phyloP scores from a whole-genome alignment of 441 rosid genomes.

The Codiaeum variegatum region DNA sequence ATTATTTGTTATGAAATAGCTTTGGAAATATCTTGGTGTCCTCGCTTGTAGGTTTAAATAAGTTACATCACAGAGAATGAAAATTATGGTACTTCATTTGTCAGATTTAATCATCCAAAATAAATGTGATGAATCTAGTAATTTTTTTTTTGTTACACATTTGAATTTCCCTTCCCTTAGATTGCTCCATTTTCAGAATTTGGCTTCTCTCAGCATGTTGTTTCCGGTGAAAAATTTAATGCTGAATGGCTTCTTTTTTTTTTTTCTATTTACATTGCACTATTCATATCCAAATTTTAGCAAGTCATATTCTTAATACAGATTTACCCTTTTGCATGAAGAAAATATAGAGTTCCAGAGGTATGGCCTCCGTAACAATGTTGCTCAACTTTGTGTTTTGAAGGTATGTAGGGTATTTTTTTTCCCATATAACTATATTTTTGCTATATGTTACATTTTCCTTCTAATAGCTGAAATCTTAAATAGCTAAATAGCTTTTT shows the following conservation, averaged over 20 bases:
- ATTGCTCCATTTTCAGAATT: neutral
- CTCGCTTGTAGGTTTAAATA: neutral
- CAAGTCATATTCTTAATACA: constrained; percentile 39
- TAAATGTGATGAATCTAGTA: neutral
- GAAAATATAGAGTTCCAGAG: constrained; percentile 73
- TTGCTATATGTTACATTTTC: neutral
- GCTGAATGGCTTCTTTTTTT: neutral
- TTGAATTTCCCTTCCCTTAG: neutral
- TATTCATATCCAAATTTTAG: constrained; percentile 25
- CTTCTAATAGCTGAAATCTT: neutral
- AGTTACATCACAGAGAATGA: neutral
- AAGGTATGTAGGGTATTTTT: constrained; percentile 43
- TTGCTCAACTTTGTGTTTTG: constrained; percentile 90
- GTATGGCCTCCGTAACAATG: constrained; percentile 83
- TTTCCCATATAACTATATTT: neutral
- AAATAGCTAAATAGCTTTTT: neutral
- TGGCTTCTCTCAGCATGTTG: neutral
- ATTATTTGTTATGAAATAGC: neutral
- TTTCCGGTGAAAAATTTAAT: neutral
- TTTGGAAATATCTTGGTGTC: neutral
- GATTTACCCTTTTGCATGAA: constrained; percentile 77
- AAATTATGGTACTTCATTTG: neutral
- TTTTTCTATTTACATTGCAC: neutral
- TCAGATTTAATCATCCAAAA: neutral
- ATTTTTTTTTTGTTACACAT: neutral